phyloP scores from a whole-genome alignment of 1,139 yeast species.

The Saccharomycopsis crataegensis region DNA sequence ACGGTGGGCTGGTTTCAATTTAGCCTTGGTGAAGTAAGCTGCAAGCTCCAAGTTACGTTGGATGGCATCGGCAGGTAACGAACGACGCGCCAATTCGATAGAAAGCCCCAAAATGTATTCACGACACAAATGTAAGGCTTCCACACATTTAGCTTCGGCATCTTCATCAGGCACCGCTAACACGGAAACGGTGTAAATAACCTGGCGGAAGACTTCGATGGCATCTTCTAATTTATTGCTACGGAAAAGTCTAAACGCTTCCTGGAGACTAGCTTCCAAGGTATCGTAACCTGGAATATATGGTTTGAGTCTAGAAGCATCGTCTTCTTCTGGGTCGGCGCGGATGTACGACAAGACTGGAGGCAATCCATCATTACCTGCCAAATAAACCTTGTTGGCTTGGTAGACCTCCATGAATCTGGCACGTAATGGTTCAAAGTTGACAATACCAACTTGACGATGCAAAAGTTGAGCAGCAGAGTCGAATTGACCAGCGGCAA shows the following conservation, averaged over 20 bases:
- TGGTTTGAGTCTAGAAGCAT: slow-evolving; percentile 49
- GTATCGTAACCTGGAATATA: slow-evolving; percentile 65
- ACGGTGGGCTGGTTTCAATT: slow-evolving; percentile 75
- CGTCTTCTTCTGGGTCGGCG: slow-evolving; percentile 54
- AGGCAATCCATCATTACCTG: slow-evolving; percentile 68
- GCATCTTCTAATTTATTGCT: slow-evolving; percentile 80
- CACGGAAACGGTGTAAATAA: slow-evolving; percentile 69
- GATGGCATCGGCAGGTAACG: slow-evolving; percentile 59
- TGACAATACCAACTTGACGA: slow-evolving; percentile 79
- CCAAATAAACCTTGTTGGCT: slow-evolving; percentile 66
- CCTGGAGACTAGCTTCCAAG: slow-evolving; percentile 58
- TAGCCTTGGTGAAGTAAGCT: slow-evolving; percentile 85
- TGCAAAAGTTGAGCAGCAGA: slow-evolving; percentile 88
- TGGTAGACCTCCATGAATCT: slow-evolving; percentile 81
- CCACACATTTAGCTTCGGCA: slow-evolving; percentile 70
- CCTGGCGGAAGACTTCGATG: slow-evolving; percentile 66
- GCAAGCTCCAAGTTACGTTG: slow-evolving; percentile 91
- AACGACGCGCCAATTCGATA: slow-evolving; percentile 82
- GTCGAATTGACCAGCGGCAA: slow-evolving; percentile 95
- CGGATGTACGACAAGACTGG: slow-evolving; percentile 66
- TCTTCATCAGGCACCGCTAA: slow-evolving; percentile 65
- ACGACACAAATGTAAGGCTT: slow-evolving; percentile 65
- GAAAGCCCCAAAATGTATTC: slow-evolving; percentile 90
- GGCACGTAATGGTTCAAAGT: slow-evolving; percentile 79
- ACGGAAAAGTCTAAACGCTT: slow-evolving; percentile 77